A percentile compares a stretch with the other conserved stretches of the same genome.
These are phyloP conservation scores for Arabidopsis thaliana DNA, from an alignment of 345 rosid genomes.

Conservation along the genomic window TAIR10.1 NC_003070.9:19089501-19090000, in stretches of 20 bases:
- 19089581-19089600: neutral
- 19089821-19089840: neutral
- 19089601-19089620: too few species aligned
- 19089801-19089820: neutral
- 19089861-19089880: constrained; percentile 31
- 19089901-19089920: constrained; percentile 24
- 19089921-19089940: constrained; percentile 31
- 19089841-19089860: neutral
- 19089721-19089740: constrained; percentile 27
- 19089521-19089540: neutral
- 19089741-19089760: constrained; percentile 42
- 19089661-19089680: neutral
- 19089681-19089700: constrained; percentile 36
- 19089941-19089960: constrained; percentile 36
- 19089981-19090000: constrained; percentile 18
- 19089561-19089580: constrained; percentile 34
- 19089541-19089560: constrained; percentile 13
- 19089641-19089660: neutral
- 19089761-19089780: constrained; percentile 36
- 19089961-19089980: constrained; percentile 33
- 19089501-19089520: too few species aligned
- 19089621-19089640: neutral
- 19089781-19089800: neutral
- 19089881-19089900: constrained; percentile 27
- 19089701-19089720: constrained; percentile 37